Evolutionary conservation across 73 alveolate genomes (phyloP), one percentile per base, ranked within the genome.

Genomic region (Blepharisma japonicum): DNA sequence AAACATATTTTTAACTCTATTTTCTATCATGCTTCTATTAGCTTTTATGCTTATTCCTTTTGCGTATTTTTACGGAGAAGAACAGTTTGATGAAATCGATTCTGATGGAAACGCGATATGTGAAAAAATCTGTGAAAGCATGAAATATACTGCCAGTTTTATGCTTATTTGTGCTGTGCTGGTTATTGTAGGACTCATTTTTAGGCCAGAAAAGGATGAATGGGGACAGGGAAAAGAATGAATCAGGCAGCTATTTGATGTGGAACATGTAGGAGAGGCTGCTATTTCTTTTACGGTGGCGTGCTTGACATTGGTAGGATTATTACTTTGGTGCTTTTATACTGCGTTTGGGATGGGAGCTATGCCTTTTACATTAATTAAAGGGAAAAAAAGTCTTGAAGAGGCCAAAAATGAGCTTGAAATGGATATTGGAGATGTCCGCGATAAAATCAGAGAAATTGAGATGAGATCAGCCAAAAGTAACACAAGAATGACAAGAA

Each of bases 31-130:
- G 86, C 77, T 88, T 21, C 55, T 74, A 7, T 21, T 85, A 23
- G 51, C 85, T 70, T 85, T 88, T 50, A 23, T 88, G 18, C 56
- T 81, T 45, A 27, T 88, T 6, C 95, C 95, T 8, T 88, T 88
- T 81, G 77, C 88, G 18, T 88, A 85, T 53, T 88, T 88, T 71
- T 88, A 81, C 61, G 86, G 81, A 4, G 92, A 88, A 70, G 90
- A 85, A 45, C 38, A 56, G 9, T 38, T 85, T 6, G 92, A 81
- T 6, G 88, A 77, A 11, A 68, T 81, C 0, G 89, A 81, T 8
- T 81, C 81, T 6, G 83, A 74, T 21, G 84, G 61, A 20, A 27
- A 50, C n/a, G 80, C n/a, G 42, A 2, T 45, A 7, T 66, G 77
- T 20, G 77, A 56, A 14, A 70, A 82, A 32, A 51, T 77, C 8